Conservation (phyloP, 306 rosid species). For the Casuarina cunninghamiana region DNA sequence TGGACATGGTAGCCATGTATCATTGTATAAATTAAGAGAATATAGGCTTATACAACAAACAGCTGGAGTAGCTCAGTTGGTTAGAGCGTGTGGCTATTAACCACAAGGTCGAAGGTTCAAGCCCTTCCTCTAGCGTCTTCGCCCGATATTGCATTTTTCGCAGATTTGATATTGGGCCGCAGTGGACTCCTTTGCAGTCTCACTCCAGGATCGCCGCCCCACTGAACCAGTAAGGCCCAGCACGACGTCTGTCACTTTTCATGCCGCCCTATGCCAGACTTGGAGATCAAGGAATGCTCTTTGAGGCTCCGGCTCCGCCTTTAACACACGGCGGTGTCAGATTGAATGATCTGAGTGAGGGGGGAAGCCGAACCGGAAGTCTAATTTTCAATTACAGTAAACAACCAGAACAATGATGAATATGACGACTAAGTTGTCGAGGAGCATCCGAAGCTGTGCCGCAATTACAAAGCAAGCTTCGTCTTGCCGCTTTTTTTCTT, state of each 20-base stretch:
- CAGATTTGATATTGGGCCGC: not conserved
- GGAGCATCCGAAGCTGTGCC: slow-evolving; percentile 17
- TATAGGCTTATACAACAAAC: rapidly evolving
- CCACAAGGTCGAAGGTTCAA: slow-evolving; percentile 31
- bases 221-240: not conserved
- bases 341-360: not conserved
- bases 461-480: slow-evolving; percentile 3
- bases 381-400: not conserved
- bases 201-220: not conserved
- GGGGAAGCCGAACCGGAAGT: not conserved
- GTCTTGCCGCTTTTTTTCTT: slow-evolving; percentile 20
- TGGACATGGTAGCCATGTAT: no score
- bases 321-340: no score
- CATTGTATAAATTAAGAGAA: no score
- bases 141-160: not conserved
- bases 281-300: slow-evolving; percentile 25
- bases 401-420: not conserved
- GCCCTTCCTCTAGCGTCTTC: slow-evolving; percentile 20
- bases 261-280: not conserved
- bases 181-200: no score
- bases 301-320: not conserved
- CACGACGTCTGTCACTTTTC: no score
- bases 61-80: slow-evolving; percentile 21
- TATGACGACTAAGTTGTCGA: slow-evolving; percentile 13
- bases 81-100: slow-evolving; percentile 36